Percentiles rank a stretch among this genome's conserved stretches.
Conservation (phyloP, 345 rosid species). For the Citrus maxima region DNA sequence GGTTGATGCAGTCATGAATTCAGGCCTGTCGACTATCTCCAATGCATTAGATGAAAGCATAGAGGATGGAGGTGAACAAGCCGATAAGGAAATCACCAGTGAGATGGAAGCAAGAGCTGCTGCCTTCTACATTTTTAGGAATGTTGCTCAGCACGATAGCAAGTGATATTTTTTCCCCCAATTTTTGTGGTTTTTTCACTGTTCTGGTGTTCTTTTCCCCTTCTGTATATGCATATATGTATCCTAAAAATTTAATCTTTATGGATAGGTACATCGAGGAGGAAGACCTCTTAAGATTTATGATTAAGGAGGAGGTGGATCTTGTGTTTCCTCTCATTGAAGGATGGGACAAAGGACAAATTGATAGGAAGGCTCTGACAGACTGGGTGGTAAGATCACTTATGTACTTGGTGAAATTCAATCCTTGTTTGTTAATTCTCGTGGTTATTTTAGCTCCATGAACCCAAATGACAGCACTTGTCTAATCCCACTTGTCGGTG, state of each 20-base stretch:
- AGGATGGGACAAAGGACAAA: constrained; percentile 47
- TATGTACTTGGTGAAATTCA: background rate
- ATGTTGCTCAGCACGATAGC: constrained; percentile 42
- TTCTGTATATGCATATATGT: background rate
- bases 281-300: constrained; percentile 71
- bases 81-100: constrained; percentile 62
- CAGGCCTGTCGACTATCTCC: constrained; percentile 71
- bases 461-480: background rate
- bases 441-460: background rate
- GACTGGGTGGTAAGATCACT: constrained; percentile 72
- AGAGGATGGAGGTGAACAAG: constrained; percentile 31
- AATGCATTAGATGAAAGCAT: constrained; percentile 54
- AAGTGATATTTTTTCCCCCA: constrained; percentile 37
- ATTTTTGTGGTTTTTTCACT: background rate
- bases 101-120: constrained; percentile 82
- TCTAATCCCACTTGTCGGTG: background rate
- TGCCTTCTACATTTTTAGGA: constrained; percentile 59
- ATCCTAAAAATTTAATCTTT: constrained; percentile 1
- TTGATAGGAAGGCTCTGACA: constrained; percentile 58
- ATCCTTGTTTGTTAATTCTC: background rate
- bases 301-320: constrained; percentile 91
- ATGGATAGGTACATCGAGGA: constrained; percentile 64
- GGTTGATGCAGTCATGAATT: constrained; percentile 65
- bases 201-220: background rate
- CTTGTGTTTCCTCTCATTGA: constrained; percentile 65